Evolutionary conservation across 2,329 filamentous ascomycete genomes (phyloP).

Genomic region (Herpomyces periplanetae): DNA sequence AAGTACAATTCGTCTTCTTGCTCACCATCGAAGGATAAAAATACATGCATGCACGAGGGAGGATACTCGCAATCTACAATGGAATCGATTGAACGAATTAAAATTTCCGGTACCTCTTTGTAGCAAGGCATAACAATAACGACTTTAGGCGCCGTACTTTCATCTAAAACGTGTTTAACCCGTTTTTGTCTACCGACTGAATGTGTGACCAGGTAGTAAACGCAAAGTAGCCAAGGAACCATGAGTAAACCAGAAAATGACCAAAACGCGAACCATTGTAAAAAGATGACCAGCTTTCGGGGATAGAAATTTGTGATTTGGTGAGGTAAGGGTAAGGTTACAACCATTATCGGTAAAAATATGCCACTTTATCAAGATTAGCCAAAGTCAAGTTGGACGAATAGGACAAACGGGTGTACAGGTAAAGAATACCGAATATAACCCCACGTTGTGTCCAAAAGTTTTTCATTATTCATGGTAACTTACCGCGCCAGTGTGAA

Average conservation of each 20-base stretch:
- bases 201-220: constrained; percentile 63
- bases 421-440: too few species aligned
- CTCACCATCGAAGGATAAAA: constrained; percentile 74
- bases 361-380: constrained; percentile 17
- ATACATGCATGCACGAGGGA: constrained; percentile 60
- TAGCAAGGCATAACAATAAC: constrained; percentile 93
- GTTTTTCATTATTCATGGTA: too few species aligned
- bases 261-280: constrained; percentile 92
- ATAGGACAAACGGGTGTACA: too few species aligned
- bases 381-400: too few species aligned
- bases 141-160: constrained; percentile 54
- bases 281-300: constrained; percentile 18
- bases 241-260: constrained; percentile 50
- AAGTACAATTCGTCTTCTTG: constrained; percentile 60
- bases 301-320: constrained; percentile 36
- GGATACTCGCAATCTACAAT: constrained; percentile 83
- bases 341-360: constrained; percentile 73
- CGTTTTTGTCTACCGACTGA: constrained; percentile 41
- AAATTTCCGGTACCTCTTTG: constrained; percentile 46
- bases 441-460: too few species aligned
- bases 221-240: constrained; percentile 63
- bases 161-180: constrained; percentile 49
- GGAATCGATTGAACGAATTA: constrained; percentile 56
- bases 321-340: constrained; percentile 45
- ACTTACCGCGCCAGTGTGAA: constrained; percentile 36